These are phyloP conservation scores for Fusarium falciforme DNA, from an alignment of 2,329 filamentous ascomycete species.

Conservation along the genomic window DNA sequence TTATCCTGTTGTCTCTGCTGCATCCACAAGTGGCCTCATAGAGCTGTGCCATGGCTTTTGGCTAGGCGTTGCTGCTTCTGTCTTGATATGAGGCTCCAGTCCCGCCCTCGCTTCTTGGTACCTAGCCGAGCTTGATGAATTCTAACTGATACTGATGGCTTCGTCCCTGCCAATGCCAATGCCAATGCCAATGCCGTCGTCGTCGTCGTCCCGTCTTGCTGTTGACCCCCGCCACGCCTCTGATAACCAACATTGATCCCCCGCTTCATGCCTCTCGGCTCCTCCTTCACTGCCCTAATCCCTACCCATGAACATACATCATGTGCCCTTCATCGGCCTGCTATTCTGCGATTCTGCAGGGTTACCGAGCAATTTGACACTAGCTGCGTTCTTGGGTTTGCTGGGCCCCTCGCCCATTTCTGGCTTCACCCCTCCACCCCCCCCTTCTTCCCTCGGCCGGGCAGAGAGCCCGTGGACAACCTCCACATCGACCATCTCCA, in stretches of 20 bases:
- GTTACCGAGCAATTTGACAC: conserved; percentile 40
- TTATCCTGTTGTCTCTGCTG: conserved; percentile 15
- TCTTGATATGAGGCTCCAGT: background rate
- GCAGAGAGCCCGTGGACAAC: conserved; percentile 26
- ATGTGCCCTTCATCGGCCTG: conserved; percentile 37
- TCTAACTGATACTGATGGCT: background rate
- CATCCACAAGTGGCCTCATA: conserved; percentile 19
- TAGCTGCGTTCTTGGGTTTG: conserved; percentile 36
- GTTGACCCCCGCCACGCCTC: conserved; percentile 3
- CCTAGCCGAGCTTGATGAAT: background rate
- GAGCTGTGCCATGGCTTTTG: conserved; percentile 5
- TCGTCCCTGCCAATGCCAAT: background rate
- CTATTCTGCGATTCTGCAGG: conserved; percentile 37
- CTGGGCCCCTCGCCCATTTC: conserved; percentile 28
- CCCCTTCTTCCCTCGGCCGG: conserved; percentile 7
- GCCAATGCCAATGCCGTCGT: background rate
- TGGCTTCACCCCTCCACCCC: conserved; percentile 34
- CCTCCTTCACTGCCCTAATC: conserved; percentile 19
- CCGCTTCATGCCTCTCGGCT: conserved; percentile 8
- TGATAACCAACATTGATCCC: conserved; percentile 20
- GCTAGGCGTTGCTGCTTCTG: conserved; percentile 10
- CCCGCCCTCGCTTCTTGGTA: background rate
- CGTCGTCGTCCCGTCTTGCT: background rate
- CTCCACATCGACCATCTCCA: conserved; percentile 35
- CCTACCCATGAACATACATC: conserved; percentile 33